Evolutionary conservation across 73 alveolate species (phyloP), one percentile per base, ranked within the genome.

Genomic region (Paramecium octaurelia): DNA sequence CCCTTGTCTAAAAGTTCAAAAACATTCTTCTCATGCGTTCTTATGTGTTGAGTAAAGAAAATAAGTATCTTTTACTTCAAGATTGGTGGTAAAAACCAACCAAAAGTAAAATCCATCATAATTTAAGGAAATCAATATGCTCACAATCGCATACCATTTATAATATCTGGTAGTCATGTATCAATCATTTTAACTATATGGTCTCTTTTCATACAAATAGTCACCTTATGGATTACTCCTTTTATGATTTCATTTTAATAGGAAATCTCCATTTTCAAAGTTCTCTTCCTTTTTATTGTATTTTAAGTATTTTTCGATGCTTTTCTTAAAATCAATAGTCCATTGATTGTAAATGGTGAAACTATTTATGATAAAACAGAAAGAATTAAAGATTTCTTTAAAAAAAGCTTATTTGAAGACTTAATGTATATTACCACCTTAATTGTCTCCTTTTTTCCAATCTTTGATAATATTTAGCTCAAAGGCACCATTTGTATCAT

Each of bases 181-280:
- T 34, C 87, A 35, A 29, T 38, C 11, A 36, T 64, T 27, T 64
- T 64, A 16, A 64, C 84, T 10, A 27, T 64, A 27, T 64, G 84
- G 84, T 64, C 84, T 14, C 46, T 73, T 4, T 40, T 73, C n/a
- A 38, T 23, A 4, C 27, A 73, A 29, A 36, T 73, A 14, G 8
- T 73, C 46, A 73, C 59, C 4, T 16, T 73, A 73, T 73, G 87
- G 87, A 38, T 38, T 29, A 73, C 87, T 35, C 87, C 87, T 16
- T 73, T 73, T 34, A 38, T 36, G 34, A 38, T 73, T 12, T 73
- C 87, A 73, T 73, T 73, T 73, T 35, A 36, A 73, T 73, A 14
- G 9, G 87, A 43, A 73, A 43, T 14, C 20, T 73, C 59, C 16
- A 18, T 40, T n/a, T 20, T 38, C 46, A 40, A 40, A 73, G 54